These are phyloP conservation scores for Fusarium sambucinum DNA, from an alignment of 2,329 filamentous ascomycete genomes.

Conservation along the genomic window DNA sequence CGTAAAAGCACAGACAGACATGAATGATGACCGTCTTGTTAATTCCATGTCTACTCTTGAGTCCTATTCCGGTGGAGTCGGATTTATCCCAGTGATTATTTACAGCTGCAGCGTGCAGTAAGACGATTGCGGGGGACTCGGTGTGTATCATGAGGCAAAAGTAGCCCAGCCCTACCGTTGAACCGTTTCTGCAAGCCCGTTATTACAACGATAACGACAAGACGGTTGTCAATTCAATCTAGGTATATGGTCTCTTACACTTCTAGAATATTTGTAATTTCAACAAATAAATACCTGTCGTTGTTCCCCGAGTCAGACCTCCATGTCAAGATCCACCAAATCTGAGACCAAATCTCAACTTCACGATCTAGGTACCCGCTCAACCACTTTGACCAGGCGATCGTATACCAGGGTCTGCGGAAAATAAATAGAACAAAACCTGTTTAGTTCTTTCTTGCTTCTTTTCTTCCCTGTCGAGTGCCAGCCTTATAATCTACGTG, in stretches of 20 bases:
- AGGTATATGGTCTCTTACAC: not conserved
- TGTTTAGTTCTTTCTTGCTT: not conserved
- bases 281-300: not conserved
- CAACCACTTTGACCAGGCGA: conserved; percentile 5
- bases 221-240: not conserved
- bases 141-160: not conserved
- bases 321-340: conserved; percentile 15
- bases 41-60: not conserved
- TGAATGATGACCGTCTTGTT: conserved; percentile 1
- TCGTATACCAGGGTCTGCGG: not conserved
- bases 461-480: not conserved
- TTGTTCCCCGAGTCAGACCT: not conserved
- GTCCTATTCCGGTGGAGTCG: conserved; percentile 14
- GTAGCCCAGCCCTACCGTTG: not conserved
- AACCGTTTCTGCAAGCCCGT: not conserved
- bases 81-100: not conserved
- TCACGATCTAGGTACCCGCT: conserved; percentile 14
- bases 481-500: not conserved
- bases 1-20: too few species aligned
- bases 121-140: conserved; percentile 35
- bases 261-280: not conserved
- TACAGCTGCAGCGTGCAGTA: conserved; percentile 19
- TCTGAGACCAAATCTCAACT: not conserved
- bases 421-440: not conserved
- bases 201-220: not conserved